These are phyloP conservation scores for Dichotomocladium elegans DNA, from an alignment of 371 early-diverging fungal species.

Conservation along the genomic window DNA sequence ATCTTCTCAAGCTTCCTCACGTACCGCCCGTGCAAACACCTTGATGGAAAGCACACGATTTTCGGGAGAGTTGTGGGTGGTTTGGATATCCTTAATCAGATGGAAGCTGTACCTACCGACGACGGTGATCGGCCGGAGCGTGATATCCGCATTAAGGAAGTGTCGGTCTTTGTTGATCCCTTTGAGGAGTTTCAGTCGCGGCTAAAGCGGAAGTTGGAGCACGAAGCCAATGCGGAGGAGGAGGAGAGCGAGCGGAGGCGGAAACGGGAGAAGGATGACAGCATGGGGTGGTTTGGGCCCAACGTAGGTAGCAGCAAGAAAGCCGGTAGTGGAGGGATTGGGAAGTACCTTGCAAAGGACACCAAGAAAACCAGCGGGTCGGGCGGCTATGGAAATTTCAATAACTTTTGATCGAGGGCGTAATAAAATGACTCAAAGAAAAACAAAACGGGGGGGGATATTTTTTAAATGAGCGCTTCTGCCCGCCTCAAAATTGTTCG, in stretches of 20 bases:
- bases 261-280: slow-evolving; percentile 48
- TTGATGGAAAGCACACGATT: slow-evolving; percentile 91
- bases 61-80: slow-evolving; percentile 88
- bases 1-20: slow-evolving; percentile 73
- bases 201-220: slow-evolving; percentile 44
- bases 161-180: slow-evolving; percentile 80
- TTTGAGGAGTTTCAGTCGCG: slow-evolving; percentile 72
- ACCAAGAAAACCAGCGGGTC: not conserved
- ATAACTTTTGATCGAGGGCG: slow-evolving; percentile 29
- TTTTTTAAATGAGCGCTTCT: too few relatives aligned
- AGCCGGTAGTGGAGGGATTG: slow-evolving; percentile 45
- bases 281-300: slow-evolving; percentile 73
- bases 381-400: slow-evolving; percentile 32
- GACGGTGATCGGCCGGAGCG: slow-evolving; percentile 68
- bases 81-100: slow-evolving; percentile 71
- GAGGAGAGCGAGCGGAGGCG: slow-evolving; percentile 37
- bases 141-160: slow-evolving; percentile 69
- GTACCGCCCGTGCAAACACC: slow-evolving; percentile 71
- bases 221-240: slow-evolving; percentile 38
- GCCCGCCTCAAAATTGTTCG: too few relatives aligned
- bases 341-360: slow-evolving; percentile 63
- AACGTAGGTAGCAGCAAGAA: slow-evolving; percentile 29
- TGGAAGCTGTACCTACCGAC: slow-evolving; percentile 75
- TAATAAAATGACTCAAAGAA: too few relatives aligned
- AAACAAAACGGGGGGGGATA: too few relatives aligned